A percentile compares a stretch with the other conserved stretches of the same genome.
phyloP scores from a whole-genome alignment of 805 yeast species.

The Candida ortonii region DNA sequence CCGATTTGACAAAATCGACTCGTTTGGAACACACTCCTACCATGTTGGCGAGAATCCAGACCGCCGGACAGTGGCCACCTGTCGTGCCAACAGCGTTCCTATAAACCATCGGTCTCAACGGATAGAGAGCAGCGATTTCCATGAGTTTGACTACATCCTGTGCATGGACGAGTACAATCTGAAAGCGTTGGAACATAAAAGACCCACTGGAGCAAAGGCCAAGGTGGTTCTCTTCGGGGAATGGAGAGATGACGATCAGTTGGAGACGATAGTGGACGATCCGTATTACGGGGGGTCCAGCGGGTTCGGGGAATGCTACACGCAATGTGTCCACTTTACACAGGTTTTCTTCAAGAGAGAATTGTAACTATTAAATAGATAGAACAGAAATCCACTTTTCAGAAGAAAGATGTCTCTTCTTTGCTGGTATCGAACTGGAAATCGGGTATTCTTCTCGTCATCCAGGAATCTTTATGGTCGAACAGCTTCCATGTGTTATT shows the following conservation, averaged over 20 bases:
- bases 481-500: constrained; percentile 63
- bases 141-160: constrained; percentile 62
- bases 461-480: constrained; percentile 58
- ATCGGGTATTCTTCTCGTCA: constrained; percentile 41
- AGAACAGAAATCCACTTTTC: background rate
- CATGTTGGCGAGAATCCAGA: constrained; percentile 86
- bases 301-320: constrained; percentile 79
- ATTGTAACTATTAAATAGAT: constrained; percentile 7
- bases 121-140: constrained; percentile 48
- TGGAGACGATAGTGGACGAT: constrained; percentile 67
- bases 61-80: constrained; percentile 63
- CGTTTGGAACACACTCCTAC: constrained; percentile 86
- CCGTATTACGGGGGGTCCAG: constrained; percentile 88
- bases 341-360: constrained; percentile 63
- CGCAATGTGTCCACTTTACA: constrained; percentile 73
- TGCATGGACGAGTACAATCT: constrained; percentile 69
- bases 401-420: constrained; percentile 31
- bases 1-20: constrained; percentile 61
- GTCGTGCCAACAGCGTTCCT: constrained; percentile 69
- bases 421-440: constrained; percentile 34
- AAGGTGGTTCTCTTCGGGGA: constrained; percentile 70
- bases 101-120: constrained; percentile 75
- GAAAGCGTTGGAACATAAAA: constrained; percentile 46
- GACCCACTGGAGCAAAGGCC: constrained; percentile 51
- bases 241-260: constrained; percentile 58